Evolutionary conservation across 257 asterid species (phyloP).

Genomic region (Salvia rosmarinus): DNA sequence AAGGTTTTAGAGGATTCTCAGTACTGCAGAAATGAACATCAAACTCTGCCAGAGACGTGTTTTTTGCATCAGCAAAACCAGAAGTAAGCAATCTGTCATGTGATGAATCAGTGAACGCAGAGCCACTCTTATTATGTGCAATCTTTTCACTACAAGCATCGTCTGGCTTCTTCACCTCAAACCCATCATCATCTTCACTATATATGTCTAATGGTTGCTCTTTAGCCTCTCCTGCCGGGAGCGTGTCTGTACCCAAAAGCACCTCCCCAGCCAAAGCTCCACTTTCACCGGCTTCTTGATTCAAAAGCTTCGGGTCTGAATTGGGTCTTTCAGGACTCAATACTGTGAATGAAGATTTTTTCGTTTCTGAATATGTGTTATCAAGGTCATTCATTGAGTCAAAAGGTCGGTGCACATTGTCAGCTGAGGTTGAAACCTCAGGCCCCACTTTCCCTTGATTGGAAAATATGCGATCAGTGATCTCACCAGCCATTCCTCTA

Average conservation of each 20-base stretch:
- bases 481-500: slow-evolving; percentile 34
- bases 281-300: slow-evolving; percentile 35
- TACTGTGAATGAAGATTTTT: slow-evolving; percentile 32
- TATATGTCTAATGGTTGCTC: slow-evolving; percentile 36
- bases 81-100: slow-evolving; percentile 29
- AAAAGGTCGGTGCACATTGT: slow-evolving; percentile 32
- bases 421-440: slow-evolving; percentile 31
- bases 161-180: slow-evolving; percentile 22
- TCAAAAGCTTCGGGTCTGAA: slow-evolving; percentile 22
- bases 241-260: slow-evolving; percentile 26
- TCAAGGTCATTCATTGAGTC: slow-evolving; percentile 34
- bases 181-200: slow-evolving; percentile 33
- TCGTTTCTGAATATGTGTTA: slow-evolving; percentile 34
- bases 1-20: slow-evolving; percentile 31
- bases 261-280: slow-evolving; percentile 37
- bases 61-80: slow-evolving; percentile 39
- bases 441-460: slow-evolving; percentile 39
- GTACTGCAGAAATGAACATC: slow-evolving; percentile 34
- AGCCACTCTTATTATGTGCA: slow-evolving; percentile 25
- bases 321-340: slow-evolving; percentile 31
- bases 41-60: slow-evolving; percentile 34
- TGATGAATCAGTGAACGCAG: slow-evolving; percentile 27
- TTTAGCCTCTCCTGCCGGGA: slow-evolving; percentile 35
- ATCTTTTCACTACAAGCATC: slow-evolving; percentile 34
- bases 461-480: slow-evolving; percentile 27